A percentile compares a stretch with the other conserved stretches of the same genome.
phyloP scores from a whole-genome alignment of 768 basidiomycete species.

The Kwoniella shandongensis region DNA sequence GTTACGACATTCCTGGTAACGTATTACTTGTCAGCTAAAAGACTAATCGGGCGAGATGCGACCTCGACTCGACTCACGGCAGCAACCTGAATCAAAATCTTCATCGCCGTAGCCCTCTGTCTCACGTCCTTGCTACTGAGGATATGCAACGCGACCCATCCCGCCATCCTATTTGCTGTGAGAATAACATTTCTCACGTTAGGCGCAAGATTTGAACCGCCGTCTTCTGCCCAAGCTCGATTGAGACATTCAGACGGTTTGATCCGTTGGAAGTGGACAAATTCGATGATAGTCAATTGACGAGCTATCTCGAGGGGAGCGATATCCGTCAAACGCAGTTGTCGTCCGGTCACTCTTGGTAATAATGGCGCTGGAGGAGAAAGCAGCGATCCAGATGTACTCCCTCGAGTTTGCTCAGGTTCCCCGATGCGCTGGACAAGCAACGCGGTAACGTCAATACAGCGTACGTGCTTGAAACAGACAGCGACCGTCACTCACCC shows the following conservation, averaged over 20 bases:
- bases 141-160: conserved; percentile 77
- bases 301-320: conserved; percentile 86
- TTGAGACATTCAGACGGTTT: conserved; percentile 85
- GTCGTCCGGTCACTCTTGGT: conserved; percentile 33
- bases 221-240: conserved; percentile 67
- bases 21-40: conserved; percentile 5
- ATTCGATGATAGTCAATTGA: conserved; percentile 90
- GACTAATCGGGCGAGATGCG: no score
- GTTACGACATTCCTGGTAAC: conserved; percentile 71
- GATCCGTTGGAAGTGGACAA: conserved; percentile 79
- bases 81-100: conserved; percentile 84
- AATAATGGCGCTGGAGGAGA: conserved; percentile 46
- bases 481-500: conserved; percentile 58
- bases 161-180: conserved; percentile 70
- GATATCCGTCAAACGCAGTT: conserved; percentile 75
- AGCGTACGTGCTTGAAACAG: not conserved
- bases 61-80: conserved; percentile 33
- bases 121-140: conserved; percentile 81
- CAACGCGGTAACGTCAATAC: conserved; percentile 1
- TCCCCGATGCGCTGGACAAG: conserved; percentile 28
- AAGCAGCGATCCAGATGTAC: conserved; percentile 34
- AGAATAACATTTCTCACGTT: conserved; percentile 86
- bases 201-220: conserved; percentile 53
- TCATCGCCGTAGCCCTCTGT: conserved; percentile 75
- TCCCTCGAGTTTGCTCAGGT: conserved; percentile 28